phyloP scores from a whole-genome alignment of 768 basidiomycete genomes.

The Russula sp. region DNA sequence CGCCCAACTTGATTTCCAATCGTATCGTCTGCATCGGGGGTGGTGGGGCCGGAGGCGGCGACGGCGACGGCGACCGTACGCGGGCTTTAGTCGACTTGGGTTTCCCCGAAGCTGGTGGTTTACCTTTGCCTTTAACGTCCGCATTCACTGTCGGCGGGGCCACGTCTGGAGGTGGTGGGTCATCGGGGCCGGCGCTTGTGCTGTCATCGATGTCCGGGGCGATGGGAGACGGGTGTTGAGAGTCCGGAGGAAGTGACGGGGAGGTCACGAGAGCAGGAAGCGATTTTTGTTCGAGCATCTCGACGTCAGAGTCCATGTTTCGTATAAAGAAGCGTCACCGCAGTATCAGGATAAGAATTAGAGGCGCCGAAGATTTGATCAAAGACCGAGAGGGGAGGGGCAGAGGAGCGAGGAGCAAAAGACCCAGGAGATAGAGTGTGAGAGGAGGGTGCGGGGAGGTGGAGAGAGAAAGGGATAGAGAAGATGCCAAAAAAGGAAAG shows the following conservation, averaged over 20 bases:
- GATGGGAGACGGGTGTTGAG: conserved; percentile 6
- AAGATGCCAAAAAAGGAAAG: conserved; percentile 29
- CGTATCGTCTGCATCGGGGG: conserved; percentile 57
- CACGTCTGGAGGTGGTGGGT: conserved; percentile 21
- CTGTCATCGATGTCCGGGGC: conserved; percentile 7
- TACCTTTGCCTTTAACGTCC: conserved; percentile 21
- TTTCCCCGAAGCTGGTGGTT: conserved; percentile 27
- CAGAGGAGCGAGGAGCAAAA: not conserved
- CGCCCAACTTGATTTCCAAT: conserved; percentile 61
- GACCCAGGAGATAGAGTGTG: not conserved
- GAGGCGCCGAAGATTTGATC: not conserved
- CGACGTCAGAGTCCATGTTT: conserved; percentile 14
- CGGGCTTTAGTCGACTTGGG: conserved; percentile 45
- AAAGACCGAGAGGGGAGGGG: not conserved
- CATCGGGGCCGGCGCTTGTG: conserved; percentile 20
- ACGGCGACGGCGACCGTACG: conserved; percentile 49
- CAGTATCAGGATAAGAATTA: not conserved
- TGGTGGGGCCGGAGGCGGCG: conserved; percentile 41
- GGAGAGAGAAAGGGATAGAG: conserved; percentile 12
- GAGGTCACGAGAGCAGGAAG: conserved; percentile 6
- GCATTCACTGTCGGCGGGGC: conserved; percentile 19
- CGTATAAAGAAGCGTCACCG: not conserved
- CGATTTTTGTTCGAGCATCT: conserved; percentile 13
- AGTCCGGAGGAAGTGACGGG: conserved; percentile 14
- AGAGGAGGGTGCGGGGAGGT: not conserved